These are phyloP conservation scores for Phtheirospermum japonicum DNA, from an alignment of 257 asterid genomes.

Conservation along the genomic window DNA sequence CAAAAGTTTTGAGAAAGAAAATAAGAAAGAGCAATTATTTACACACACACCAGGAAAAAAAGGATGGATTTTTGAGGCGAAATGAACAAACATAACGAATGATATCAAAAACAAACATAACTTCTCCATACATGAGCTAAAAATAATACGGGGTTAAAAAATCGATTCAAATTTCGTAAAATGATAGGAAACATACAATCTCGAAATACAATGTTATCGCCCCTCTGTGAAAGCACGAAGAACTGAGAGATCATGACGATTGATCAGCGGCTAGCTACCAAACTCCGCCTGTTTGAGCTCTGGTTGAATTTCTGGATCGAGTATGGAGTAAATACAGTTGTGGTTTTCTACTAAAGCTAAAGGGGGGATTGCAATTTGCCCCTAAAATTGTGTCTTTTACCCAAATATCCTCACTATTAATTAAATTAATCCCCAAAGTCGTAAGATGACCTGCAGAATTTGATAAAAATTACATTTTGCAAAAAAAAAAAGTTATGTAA, in stretches of 20 bases:
- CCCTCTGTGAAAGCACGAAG: slow-evolving; percentile 97
- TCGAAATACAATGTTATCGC: slow-evolving; percentile 97
- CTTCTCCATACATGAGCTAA: background rate
- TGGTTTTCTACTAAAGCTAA: background rate
- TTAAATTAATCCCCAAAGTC: no score
- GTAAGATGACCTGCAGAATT: no score
- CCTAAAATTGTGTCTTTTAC: background rate
- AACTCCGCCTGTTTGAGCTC: slow-evolving; percentile 22
- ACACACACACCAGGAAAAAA: background rate
- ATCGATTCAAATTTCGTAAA: background rate
- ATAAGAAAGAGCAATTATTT: background rate
- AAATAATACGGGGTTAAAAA: background rate
- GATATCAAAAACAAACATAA: background rate
- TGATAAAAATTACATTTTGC: no score
- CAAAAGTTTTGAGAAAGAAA: background rate
- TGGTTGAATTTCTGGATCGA: slow-evolving; percentile 23
- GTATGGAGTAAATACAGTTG: background rate
- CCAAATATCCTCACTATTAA: background rate
- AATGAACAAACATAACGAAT: slow-evolving; percentile 1
- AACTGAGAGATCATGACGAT: slow-evolving; percentile 85
- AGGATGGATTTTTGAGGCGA: slow-evolving; percentile 1
- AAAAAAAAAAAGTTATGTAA: no score
- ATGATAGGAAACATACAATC: slow-evolving; percentile 57
- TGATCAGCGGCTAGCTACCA: slow-evolving; percentile 14
- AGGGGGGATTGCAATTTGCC: slow-evolving; percentile 9